phyloP scores from a whole-genome alignment of 2,329 filamentous ascomycete species.

The Stemphylium lycopersici region DNA sequence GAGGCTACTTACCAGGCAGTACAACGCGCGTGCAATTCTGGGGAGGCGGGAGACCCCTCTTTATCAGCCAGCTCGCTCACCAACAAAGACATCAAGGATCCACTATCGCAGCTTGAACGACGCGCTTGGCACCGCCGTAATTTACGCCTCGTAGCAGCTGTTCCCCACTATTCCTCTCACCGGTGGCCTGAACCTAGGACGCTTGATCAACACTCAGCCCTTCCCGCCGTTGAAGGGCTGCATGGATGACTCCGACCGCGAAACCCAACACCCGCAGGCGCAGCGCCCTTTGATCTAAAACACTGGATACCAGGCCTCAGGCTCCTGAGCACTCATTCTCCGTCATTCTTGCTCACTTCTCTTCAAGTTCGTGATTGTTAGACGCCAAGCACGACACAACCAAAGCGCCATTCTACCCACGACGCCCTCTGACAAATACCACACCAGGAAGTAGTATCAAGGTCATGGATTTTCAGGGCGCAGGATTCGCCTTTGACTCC shows the following conservation, averaged over 20 bases:
- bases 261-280: slow-evolving; percentile 12
- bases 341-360: slow-evolving; percentile 34
- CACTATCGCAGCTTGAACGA: neutral
- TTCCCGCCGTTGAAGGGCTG: slow-evolving; percentile 22
- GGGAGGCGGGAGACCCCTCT: neutral
- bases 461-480: slow-evolving; percentile 36
- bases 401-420: slow-evolving; percentile 10
- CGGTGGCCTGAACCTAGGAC: slow-evolving; percentile 22
- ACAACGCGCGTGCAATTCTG: neutral
- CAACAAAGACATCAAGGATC: neutral
- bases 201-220: slow-evolving; percentile 17
- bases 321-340: slow-evolving; percentile 39
- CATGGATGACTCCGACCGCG: slow-evolving; percentile 23
- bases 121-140: slow-evolving; percentile 14
- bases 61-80: neutral
- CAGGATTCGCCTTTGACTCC: slow-evolving; percentile 41
- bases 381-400: slow-evolving; percentile 15
- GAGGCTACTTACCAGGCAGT: neutral
- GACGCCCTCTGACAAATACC: slow-evolving; percentile 29
- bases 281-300: slow-evolving; percentile 36
- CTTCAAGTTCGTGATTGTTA: slow-evolving; percentile 29
- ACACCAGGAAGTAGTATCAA: slow-evolving; percentile 16
- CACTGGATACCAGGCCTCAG: slow-evolving; percentile 35
- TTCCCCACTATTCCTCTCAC: slow-evolving; percentile 21
- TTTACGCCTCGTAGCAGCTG: slow-evolving; percentile 3